Conservation (phyloP, 495 filamentous ascomycete species). For the Terfezia claveryi region DNA sequence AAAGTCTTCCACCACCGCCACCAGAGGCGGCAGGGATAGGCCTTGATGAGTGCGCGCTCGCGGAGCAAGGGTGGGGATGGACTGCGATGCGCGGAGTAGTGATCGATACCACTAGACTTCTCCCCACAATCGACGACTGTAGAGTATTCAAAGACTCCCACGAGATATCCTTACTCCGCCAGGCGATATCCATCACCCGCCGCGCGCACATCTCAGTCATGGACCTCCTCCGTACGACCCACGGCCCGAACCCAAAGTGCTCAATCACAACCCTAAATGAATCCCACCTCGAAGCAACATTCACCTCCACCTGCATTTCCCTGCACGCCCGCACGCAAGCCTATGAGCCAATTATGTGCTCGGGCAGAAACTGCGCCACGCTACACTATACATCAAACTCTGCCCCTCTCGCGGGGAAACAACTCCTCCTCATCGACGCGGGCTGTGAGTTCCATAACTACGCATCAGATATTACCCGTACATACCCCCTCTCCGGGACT, state of each 20-base stretch:
- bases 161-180: conserved; percentile 55
- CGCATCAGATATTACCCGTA: conserved; percentile 75
- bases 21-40: conserved; percentile 1
- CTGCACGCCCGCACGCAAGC: conserved; percentile 54
- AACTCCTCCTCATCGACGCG: conserved; percentile 65
- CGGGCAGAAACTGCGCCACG: conserved; percentile 53
- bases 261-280: conserved; percentile 39
- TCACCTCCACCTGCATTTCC: conserved; percentile 44
- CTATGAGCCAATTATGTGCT: conserved; percentile 68
- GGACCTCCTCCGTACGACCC: conserved; percentile 26
- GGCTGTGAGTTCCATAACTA: conserved; percentile 72
- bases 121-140: conserved; percentile 45
- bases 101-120: conserved; percentile 28
- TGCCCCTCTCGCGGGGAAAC: conserved; percentile 38
- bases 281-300: conserved; percentile 59
- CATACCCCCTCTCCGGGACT: conserved; percentile 46
- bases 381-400: conserved; percentile 76
- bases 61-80: conserved; percentile 3
- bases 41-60: background rate
- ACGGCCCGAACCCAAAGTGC: background rate
- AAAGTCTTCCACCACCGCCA: conserved; percentile 6
- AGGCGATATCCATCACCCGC: conserved; percentile 55
- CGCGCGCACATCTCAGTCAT: conserved; percentile 52
- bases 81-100: background rate
- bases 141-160: conserved; percentile 60